Base-by-base conservation (phyloP, 2,329 filamentous ascomycete species). In the Pleoardoris graminearum region DNA sequence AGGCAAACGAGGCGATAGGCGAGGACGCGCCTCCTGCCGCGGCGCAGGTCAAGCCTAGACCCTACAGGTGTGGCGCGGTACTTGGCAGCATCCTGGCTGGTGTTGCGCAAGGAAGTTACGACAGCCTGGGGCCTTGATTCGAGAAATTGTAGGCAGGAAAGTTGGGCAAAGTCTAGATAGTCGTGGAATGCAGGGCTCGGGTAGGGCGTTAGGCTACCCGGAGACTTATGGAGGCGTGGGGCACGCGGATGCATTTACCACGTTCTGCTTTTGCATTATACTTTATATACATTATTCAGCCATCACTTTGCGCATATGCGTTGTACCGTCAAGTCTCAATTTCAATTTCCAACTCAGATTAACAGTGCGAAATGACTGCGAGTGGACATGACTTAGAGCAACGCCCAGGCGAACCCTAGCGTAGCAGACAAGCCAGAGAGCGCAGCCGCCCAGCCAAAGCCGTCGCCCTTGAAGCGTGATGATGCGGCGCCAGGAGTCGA, bases 361-460 rank as follows among this genome's bases (percentile, higher is more conserved):
- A 33, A 38, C 11, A 16, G 33, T 37, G 27, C 32, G 16, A 29
- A 47, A 49, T 16, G 16, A 27, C 7, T 12, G 35, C 23, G 14
- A 37, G 16, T 25, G 16, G 5, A 25, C 19, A 21, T 36, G 4
- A 17, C 30, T 48, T 49, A 71, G 16, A 68, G 43, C 36, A 71
- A 51, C 36, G 62, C 59, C 51, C 68, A 63, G 12, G 60, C 61
- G 50, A 65, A 65, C 22, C 67, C 63, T 8, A 69, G 41, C 7
- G 53, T 29, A 10, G 63, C 47, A 17, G 60, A 62, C 17, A 61
- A 14, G 2, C 52, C 55, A 6, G 63, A 66, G 11, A 67, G 23
- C 12, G 57, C 62, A 23, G 66, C 29, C 1, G 60, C 63, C 32
- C 65, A 47, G 22, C 57, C 30, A 11, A 60, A 51, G 1, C 47